Evolutionary conservation across 805 yeast species (phyloP), one percentile per base, ranked within the genome.

Genomic region (Helenozyma rhizophorensis): DNA sequence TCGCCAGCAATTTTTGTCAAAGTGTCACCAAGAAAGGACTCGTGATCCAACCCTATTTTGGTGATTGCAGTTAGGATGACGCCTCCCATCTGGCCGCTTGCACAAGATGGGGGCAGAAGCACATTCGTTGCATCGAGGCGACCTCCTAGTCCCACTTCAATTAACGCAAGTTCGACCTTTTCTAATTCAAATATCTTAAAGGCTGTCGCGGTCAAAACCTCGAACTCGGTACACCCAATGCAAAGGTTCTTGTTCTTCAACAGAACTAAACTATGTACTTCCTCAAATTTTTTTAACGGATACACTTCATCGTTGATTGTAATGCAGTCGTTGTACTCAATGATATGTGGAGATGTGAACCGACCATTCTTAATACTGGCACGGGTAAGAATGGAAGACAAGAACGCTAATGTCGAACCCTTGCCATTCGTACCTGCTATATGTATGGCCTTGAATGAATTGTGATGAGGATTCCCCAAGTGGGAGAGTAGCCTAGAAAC

Each of bases 111-210:
- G 0, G 70, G 51, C 9, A 46, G 49, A 17, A 82, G 54, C 0
- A 84, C 84, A 60, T 90, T 90, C 0, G 98, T 90, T 1, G 97
- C 86, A 58, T 90, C 98, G 9, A 78, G 54, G 25, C 83, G 58
- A 0, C 98, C 98, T 2, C 98, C 98, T 6, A 93, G 62, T 0
- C 98, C 98, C 4, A 88, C 97, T 56, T 90, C 98, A n/a, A 90
- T 58, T 1, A 90, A 76, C 0, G 95, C 96, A 34, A 83, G 60
- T 15, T 81, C 78, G 5, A 88, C 82, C 1, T 69, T 56, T 26
- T 67, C 65, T 9, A 70, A 49, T 23, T 68, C 67, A 54, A 93
- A 93, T 15, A 86, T 74, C 45, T 81, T 74, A 47, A 87, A 78
- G 1, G 97, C 97, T 0, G 83, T 76, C 14, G 88, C 90, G 0